Evolutionary conservation across 345 rosid species (phyloP), one percentile per base, ranked within the genome.

Genomic region (Turnera subulata): DNA sequence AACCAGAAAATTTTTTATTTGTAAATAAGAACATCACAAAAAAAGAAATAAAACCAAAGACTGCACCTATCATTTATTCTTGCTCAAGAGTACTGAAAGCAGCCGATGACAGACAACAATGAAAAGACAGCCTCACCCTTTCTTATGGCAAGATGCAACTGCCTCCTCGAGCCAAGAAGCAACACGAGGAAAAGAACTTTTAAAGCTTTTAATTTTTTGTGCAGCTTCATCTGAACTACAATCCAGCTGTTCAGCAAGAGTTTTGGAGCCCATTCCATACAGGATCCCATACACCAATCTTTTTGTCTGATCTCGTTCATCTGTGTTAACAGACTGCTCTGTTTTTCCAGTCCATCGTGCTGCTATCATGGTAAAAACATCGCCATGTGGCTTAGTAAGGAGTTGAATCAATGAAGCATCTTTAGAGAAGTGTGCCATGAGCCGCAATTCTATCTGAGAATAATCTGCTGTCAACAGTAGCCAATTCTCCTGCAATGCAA

Each of bases 211-310:
- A 61, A 89, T 92, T 80, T 85, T 92, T 58, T 78, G 88, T 57
- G 78, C 75, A 62, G 99, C 99, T 79, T 79, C 97, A 59, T 84
- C 88, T 20, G 84, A 58, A 67, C 78, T 82, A 76, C 97, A 92
- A 54, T 78, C 81, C 68, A 92, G 80, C 75, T 92, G 97, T 67
- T 87, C 88, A 25, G 96, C 81, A 64, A 92, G 95, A 64, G 75
- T 71, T 29, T 78, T 86, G 56, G 99, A 86, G 63, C 99, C 99
- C 99, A 92, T 92, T 69, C 99, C 99, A 74, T 92, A 92, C 24
- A 92, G 91, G 76, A 92, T 86, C 46, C 97, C 99, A 57, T 92
- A 92, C 50, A 92, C 80, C 90, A 92, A 71, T 63, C 97, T 82
- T 76, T 92, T 92, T 12, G 88, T 84, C 74, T 84, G 96, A 56